phyloP scores from a whole-genome alignment of 2,329 filamentous ascomycete species.

The Arthroderma sp. region DNA sequence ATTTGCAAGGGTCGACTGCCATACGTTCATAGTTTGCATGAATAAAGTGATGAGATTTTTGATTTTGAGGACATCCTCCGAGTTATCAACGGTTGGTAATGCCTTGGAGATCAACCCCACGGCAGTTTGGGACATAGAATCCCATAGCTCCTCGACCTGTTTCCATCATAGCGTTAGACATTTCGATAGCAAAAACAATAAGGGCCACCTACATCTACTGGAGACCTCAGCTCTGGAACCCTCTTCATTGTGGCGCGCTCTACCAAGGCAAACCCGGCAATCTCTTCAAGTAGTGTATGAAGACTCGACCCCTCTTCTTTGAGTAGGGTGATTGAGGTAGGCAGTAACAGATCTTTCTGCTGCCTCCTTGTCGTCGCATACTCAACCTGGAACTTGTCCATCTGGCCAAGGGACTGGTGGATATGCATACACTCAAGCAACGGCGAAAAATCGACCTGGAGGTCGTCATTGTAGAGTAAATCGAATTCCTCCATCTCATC shows the following conservation, averaged over 20 bases:
- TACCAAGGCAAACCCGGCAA: conserved; percentile 91
- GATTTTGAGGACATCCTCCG: conserved; percentile 82
- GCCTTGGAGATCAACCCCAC: conserved; percentile 72
- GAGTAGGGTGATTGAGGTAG: conserved; percentile 59
- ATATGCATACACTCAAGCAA: conserved; percentile 94
- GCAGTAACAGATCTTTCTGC: conserved; percentile 84
- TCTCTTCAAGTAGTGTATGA: conserved; percentile 84
- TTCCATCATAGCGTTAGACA: neutral
- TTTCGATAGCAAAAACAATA: neutral
- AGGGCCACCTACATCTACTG: conserved; percentile 55
- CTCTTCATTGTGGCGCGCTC: conserved; percentile 87
- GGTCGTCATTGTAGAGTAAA: conserved; percentile 84
- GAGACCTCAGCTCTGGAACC: conserved; percentile 67
- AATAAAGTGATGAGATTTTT: conserved; percentile 89
- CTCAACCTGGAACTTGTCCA: conserved; percentile 77
- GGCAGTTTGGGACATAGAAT: conserved; percentile 86
- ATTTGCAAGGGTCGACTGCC: conserved; percentile 17
- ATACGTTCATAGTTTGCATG: conserved; percentile 93
- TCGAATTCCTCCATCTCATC: conserved; percentile 95
- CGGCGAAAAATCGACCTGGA: conserved; percentile 88
- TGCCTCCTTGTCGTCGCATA: conserved; percentile 83
- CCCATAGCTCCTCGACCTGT: conserved; percentile 94
- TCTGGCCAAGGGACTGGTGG: conserved; percentile 84
- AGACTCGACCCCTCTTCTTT: conserved; percentile 75
- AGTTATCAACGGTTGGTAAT: conserved; percentile 67